A percentile compares a stretch with the other conserved stretches of the same genome.
phyloP scores from a whole-genome alignment of 495 filamentous ascomycete species.

The Parmelia sp. region DNA sequence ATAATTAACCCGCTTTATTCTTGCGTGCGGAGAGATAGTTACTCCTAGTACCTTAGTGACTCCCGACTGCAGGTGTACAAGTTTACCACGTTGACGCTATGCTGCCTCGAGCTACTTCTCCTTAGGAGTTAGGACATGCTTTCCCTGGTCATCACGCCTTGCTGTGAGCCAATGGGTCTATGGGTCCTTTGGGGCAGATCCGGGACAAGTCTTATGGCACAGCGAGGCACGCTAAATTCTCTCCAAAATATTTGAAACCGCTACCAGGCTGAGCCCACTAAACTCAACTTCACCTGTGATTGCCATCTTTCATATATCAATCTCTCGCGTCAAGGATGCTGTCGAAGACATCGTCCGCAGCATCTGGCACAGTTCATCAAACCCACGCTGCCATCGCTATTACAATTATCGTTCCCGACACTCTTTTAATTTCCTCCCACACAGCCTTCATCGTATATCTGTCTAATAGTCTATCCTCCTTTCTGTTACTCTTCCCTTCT shows the following conservation, averaged over 20 bases:
- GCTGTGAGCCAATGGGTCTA: conserved; percentile 11
- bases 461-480: conserved; percentile 10
- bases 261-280: conserved; percentile 20
- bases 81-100: conserved; percentile 11
- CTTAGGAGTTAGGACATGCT: not conserved
- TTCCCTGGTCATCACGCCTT: conserved; percentile 4
- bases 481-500: conserved; percentile 15
- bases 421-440: conserved; percentile 16
- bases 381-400: too few relatives aligned
- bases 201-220: conserved; percentile 6
- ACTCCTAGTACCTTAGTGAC: too few relatives aligned
- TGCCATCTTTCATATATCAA: conserved; percentile 18
- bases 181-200: conserved; percentile 11
- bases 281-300: conserved; percentile 11
- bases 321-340: conserved; percentile 21
- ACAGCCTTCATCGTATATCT: conserved; percentile 20
- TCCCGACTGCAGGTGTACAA: not conserved
- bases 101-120: not conserved
- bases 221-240: conserved; percentile 14
- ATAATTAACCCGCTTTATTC: not conserved
- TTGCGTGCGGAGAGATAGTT: not conserved
- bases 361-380: conserved; percentile 24
- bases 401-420: not conserved
- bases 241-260: conserved; percentile 16
- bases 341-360: conserved; percentile 23